Base-by-base conservation (phyloP, 129 eudicot genomes). In the Dittrichia graveolens region DNA sequence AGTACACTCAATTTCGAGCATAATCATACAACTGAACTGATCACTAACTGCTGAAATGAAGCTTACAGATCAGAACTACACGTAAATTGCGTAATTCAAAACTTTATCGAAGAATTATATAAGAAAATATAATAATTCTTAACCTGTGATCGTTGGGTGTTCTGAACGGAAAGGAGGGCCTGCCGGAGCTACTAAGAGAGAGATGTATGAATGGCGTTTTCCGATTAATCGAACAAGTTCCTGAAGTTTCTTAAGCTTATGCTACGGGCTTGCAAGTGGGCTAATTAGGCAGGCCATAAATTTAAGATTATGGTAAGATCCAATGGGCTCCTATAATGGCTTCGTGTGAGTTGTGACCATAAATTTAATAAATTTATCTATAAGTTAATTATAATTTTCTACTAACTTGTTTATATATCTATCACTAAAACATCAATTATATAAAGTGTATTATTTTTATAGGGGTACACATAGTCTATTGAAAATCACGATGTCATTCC, bases 131-230 rank as follows among this genome's bases (percentile, higher is more conserved):
- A 7, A 43, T 13, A 8, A 56, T 11, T 35, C 7, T 50, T 38
- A 6, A 78, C 76, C 77, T 78, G 77, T n/a, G 40, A 69, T 60
- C 24, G 47, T 37, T 40, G 71, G 76, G 76, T 5, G 71, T 8
- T 77, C 67, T 8, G 6, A 35, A 34, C 47, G 8, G n/a, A 34
- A 38, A 12, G 46, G 46, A 31, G 6, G 44, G 16, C n/a, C 43
- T 61, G 61, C 78, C 63, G 78, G 78, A 74, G 57, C 19, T 18
- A 35, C 18, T 19, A 38, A 50, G 7, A 38, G 67, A 67, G 4
- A 49, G 69, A 74, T 4, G 61, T 59, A 46, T 24, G 53, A 41
- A 9, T 69, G 44, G 46, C 19, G 64, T 24, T 52, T 77, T 39
- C 68, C 53, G 70, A 69, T 44, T 18, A 10, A 34, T 66, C 49